Evolutionary conservation across 768 basidiomycete species (phyloP), one percentile per base, ranked within the genome.

Genomic region (Russula ochroleuca): DNA sequence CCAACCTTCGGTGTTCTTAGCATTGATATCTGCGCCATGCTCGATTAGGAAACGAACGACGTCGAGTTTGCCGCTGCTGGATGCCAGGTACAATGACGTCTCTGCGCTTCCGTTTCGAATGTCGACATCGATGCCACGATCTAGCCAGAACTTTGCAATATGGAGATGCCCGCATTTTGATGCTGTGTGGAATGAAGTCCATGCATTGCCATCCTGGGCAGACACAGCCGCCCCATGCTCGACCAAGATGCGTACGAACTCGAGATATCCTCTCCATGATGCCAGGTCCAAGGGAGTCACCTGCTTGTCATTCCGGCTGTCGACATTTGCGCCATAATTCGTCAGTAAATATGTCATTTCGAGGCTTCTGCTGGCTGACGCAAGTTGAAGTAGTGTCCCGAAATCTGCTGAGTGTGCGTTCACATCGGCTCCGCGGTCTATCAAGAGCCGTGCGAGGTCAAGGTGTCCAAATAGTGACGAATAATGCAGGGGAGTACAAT

Each of bases 221-320:
- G 40, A 15, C 3, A 38, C n/a, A 17, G 35, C 15, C 1, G 57
- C 43, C 2, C 57, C 51, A 1, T 37, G n/a, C 3, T 50, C 40
- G 21, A 65, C 10, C 11, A 62, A 28, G 10, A 62, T 33, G 2
- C 47, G 55, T 0, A 5, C 48, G 7, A 54, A 15, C 10, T 54
- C 57, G 35, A 48, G 37, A 11, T 47, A 7, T 11, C 63, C 63
- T 5, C 17, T 21, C 1, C n/a, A n/a, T n/a, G n/a, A n/a, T n/a
- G n/a, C n/a, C n/a, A n/a, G n/a, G n/a, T 19, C 15, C 21, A 64
- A 41, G 1, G 57, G 49, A 10, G 63, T 59, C 40, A 43, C 17
- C 17, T n/a, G 5, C 0, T 40, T 5, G 11, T 47, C 15, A 1
- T 59, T 54, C 41, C 3, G 11, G 14, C 52, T 47, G 11, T 59